These are phyloP conservation scores for Alternaria sp. DNA, from an alignment of 2,329 filamentous ascomycete species.

Conservation along the genomic window DNA sequence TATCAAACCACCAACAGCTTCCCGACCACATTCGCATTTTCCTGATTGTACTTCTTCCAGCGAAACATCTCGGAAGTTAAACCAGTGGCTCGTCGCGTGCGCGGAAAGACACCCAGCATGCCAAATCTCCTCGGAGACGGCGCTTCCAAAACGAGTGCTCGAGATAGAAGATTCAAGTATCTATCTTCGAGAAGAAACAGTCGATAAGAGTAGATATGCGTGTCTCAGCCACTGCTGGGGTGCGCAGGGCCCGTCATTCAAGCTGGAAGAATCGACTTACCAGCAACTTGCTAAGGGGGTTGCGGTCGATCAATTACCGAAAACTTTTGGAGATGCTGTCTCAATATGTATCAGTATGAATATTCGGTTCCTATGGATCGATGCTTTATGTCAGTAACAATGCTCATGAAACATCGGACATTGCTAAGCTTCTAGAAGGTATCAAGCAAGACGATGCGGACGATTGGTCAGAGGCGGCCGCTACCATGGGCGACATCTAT, in stretches of 20 bases:
- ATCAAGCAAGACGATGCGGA: not conserved
- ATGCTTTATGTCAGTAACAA: not conserved
- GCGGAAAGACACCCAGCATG: not conserved
- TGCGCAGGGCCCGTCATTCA: not conserved
- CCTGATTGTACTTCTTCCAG: not conserved
- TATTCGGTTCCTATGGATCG: not conserved
- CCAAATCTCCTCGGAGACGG: rapidly evolving
- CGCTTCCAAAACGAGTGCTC: not conserved
- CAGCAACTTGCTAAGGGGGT: not conserved
- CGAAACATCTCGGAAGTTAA: not conserved
- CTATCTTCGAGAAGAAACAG: not conserved
- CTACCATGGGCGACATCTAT: not conserved
- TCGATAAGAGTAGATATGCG: not conserved
- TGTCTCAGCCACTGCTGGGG: not conserved
- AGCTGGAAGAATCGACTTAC: rapidly evolving
- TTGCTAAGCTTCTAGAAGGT: not conserved
- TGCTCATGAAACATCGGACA: too few species aligned
- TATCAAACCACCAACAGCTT: not conserved
- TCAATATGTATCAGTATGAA: not conserved
- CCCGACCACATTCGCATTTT: not conserved
- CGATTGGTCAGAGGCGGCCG: not conserved
- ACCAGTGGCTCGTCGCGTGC: not conserved
- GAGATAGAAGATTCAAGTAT: rapidly evolving
- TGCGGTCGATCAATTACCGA: not conserved
- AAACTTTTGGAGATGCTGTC: not conserved